phyloP scores from a whole-genome alignment of 345 rosid species.

The Trapa bicornis region DNA sequence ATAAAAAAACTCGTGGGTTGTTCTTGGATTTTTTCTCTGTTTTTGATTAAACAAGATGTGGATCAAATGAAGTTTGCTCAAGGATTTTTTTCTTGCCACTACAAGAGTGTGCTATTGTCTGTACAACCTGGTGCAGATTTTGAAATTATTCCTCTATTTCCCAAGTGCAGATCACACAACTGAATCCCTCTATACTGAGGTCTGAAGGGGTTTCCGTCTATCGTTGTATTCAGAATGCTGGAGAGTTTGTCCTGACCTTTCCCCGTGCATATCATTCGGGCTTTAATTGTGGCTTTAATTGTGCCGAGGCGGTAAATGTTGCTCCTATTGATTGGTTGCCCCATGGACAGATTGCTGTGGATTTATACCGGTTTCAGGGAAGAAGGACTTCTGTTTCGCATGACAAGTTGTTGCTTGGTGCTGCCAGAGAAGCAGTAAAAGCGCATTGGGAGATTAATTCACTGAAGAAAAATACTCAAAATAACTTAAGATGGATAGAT shows the following conservation, averaged over 20 bases:
- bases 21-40: not conserved
- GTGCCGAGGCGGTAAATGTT: slow-evolving; percentile 98
- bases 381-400: slow-evolving; percentile 94
- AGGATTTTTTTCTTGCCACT: too few relatives aligned
- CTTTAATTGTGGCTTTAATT: slow-evolving; percentile 89
- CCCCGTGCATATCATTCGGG: slow-evolving; percentile 99
- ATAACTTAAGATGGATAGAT: slow-evolving; percentile 81
- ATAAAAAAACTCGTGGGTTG: not conserved
- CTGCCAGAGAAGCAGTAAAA: slow-evolving; percentile 96
- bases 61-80: not conserved
- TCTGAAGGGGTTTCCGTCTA: slow-evolving; percentile 83
- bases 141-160: not conserved
- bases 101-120: not conserved
- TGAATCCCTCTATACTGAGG: slow-evolving; percentile 81
- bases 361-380: slow-evolving; percentile 75
- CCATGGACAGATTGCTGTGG: slow-evolving; percentile 89
- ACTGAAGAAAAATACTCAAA: slow-evolving; percentile 51
- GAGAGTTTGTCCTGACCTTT: slow-evolving; percentile 92
- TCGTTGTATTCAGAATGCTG: slow-evolving; percentile 82
- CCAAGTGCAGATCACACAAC: slow-evolving; percentile 81
- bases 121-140: not conserved
- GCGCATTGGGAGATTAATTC: slow-evolving; percentile 94
- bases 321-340: slow-evolving; percentile 99
- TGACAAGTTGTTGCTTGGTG: slow-evolving; percentile 94
- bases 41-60: not conserved